Evolutionary conservation across 768 basidiomycete genomes (phyloP).

Genomic region (Suillus ampliporus): DNA sequence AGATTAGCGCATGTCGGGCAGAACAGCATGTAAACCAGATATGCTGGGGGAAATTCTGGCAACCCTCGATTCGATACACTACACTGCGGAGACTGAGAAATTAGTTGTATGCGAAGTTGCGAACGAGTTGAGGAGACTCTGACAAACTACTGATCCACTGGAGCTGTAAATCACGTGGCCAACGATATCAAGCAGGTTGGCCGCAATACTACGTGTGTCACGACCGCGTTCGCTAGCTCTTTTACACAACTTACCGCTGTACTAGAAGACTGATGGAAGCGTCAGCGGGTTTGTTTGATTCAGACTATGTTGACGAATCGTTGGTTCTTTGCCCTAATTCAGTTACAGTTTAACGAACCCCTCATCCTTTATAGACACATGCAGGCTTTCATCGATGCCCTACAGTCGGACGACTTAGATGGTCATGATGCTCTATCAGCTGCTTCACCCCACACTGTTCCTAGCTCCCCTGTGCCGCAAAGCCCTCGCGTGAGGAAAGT

Average conservation of each 20-base stretch:
- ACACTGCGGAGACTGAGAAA: neutral
- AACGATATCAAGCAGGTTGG: no score
- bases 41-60: neutral
- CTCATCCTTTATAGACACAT: constrained; percentile 54
- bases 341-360: constrained; percentile 10
- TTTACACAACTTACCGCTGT: constrained; percentile 13
- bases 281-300: constrained; percentile 40
- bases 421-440: constrained; percentile 25
- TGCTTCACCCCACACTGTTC: constrained; percentile 26
- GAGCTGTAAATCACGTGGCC: constrained; percentile 5
- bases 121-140: neutral
- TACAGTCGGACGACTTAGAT: constrained; percentile 61
- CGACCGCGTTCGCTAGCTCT: neutral
- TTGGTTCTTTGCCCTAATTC: constrained; percentile 40
- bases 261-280: constrained; percentile 18
- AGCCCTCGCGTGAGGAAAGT: constrained; percentile 74
- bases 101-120: neutral
- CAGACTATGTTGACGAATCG: constrained; percentile 76
- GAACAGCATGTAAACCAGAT: constrained; percentile 71
- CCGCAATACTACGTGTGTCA: no score
- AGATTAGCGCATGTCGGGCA: constrained; percentile 95
- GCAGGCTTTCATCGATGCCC: constrained; percentile 76
- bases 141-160: no score
- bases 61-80: neutral
- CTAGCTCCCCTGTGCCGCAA: constrained; percentile 29